These are phyloP conservation scores for Quercus bicolor DNA, from an alignment of 306 rosid genomes.

Conservation along the genomic window DNA sequence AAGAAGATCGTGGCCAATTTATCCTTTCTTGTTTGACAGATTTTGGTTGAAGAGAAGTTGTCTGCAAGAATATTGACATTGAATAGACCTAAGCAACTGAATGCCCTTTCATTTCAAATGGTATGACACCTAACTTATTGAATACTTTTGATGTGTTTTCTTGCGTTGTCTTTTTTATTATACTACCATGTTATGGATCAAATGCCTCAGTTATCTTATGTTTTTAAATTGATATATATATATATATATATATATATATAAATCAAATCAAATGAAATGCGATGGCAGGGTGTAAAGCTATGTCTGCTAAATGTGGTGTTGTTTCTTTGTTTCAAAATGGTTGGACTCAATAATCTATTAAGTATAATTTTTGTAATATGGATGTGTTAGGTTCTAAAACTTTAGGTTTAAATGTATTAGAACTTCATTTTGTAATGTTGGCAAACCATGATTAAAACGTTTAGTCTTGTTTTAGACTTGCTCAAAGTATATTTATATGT, in stretches of 20 bases:
- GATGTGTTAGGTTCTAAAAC: too few relatives aligned
- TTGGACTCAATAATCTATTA: neutral
- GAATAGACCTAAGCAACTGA: conserved; percentile 76
- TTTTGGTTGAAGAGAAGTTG: conserved; percentile 55
- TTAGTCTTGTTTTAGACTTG: too few relatives aligned
- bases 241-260: too few relatives aligned
- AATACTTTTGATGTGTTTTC: neutral
- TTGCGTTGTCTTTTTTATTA: neutral
- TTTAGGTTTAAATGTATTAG: too few relatives aligned
- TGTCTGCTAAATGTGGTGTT: neutral
- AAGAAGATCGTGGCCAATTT: too few relatives aligned
- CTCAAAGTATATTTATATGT: too few relatives aligned
- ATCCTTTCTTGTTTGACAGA: conserved; percentile 21
- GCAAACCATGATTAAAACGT: too few relatives aligned
- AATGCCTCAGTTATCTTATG: neutral
- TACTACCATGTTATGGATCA: neutral
- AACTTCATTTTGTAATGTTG: too few relatives aligned
- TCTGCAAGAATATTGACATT: conserved; percentile 51
- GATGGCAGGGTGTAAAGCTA: too few relatives aligned
- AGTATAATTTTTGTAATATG: neutral
- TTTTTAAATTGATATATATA: neutral
- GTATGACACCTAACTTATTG: conserved; percentile 23
- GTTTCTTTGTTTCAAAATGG: neutral
- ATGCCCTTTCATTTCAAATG: conserved; percentile 70
- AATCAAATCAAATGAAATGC: too few relatives aligned